phyloP scores from a whole-genome alignment of 352 stramenopile genomes.

The Phytopythium vexans region DNA sequence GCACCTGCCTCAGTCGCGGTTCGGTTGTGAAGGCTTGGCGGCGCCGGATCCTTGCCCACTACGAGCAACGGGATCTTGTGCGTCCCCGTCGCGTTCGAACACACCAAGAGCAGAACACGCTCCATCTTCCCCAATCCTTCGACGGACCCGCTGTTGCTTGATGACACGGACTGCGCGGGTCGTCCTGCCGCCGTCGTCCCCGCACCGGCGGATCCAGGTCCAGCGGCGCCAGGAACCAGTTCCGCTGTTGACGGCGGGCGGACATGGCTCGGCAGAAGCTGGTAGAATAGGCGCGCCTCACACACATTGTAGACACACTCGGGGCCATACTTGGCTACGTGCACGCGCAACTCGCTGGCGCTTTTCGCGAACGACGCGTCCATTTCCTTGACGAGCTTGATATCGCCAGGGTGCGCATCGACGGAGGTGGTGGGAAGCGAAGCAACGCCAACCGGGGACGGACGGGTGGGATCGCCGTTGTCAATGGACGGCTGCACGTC shows the following conservation, averaged over 20 bases:
- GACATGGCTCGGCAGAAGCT: conserved; percentile 29
- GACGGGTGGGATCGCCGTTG: too few relatives aligned
- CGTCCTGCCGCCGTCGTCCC: too few relatives aligned
- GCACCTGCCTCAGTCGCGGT: not conserved
- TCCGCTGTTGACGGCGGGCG: not conserved
- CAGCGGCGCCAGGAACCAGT: not conserved
- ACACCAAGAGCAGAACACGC: conserved; percentile 42
- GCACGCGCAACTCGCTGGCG: conserved; percentile 23
- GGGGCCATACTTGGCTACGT: conserved; percentile 20
- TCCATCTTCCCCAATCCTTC: conserved; percentile 19
- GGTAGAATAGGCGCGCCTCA: conserved; percentile 51
- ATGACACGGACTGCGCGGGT: too few relatives aligned
- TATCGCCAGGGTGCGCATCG: not conserved
- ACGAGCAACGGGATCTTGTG: conserved; percentile 56
- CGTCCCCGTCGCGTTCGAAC: conserved; percentile 43
- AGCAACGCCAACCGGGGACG: too few relatives aligned
- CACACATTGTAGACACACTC: conserved; percentile 55
- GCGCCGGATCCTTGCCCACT: conserved; percentile 38
- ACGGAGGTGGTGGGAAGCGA: too few relatives aligned
- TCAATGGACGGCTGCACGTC: not conserved
- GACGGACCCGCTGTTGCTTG: not conserved
- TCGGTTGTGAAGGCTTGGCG: conserved; percentile 13
- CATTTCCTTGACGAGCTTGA: conserved; percentile 5
- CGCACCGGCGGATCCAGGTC: not conserved
- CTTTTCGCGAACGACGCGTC: conserved; percentile 10